Conservation (phyloP, 768 basidiomycete genomes). For the Sporobolomyces pararoseus region DNA sequence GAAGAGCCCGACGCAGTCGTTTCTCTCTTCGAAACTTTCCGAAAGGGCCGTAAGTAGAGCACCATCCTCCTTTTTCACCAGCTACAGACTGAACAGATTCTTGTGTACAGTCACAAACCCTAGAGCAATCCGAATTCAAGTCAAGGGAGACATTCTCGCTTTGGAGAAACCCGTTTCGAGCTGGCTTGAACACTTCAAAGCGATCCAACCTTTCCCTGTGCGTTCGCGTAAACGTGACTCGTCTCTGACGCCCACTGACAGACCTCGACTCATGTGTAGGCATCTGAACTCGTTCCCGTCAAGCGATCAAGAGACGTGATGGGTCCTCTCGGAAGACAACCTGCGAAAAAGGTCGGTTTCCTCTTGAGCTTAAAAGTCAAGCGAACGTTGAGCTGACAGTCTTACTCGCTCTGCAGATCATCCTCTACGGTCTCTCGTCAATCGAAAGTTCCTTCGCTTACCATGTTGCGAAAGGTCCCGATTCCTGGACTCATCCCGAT, state of each 20-base stretch:
- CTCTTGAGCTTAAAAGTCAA: neutral
- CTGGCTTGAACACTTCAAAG: slow-evolving; percentile 69
- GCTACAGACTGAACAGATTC: too few species aligned
- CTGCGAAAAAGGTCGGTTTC: slow-evolving; percentile 61
- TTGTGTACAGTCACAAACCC: slow-evolving; percentile 68
- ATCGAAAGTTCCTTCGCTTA: slow-evolving; percentile 87
- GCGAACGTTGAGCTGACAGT: neutral
- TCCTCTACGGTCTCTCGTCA: slow-evolving; percentile 82
- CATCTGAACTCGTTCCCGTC: slow-evolving; percentile 61
- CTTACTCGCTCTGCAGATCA: slow-evolving; percentile 57
- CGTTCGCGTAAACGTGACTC: too few species aligned
- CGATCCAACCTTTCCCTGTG: slow-evolving; percentile 58
- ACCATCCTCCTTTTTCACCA: too few species aligned
- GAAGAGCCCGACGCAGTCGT: slow-evolving; percentile 69
- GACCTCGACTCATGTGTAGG: too few species aligned
- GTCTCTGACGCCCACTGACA: too few species aligned
- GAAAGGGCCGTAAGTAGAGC: slow-evolving; percentile 64
- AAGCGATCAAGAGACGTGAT: slow-evolving; percentile 66
- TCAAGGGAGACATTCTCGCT: slow-evolving; percentile 76
- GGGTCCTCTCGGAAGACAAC: slow-evolving; percentile 68
- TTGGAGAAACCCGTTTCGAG: slow-evolving; percentile 67
- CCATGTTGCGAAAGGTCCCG: slow-evolving; percentile 72
- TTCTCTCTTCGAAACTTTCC: slow-evolving; percentile 68
- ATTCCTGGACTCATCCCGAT: slow-evolving; percentile 72
- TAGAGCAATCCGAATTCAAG: slow-evolving; percentile 76